phyloP scores from a whole-genome alignment of 2,329 filamentous ascomycete genomes.

The Cladosporium oxysporum region DNA sequence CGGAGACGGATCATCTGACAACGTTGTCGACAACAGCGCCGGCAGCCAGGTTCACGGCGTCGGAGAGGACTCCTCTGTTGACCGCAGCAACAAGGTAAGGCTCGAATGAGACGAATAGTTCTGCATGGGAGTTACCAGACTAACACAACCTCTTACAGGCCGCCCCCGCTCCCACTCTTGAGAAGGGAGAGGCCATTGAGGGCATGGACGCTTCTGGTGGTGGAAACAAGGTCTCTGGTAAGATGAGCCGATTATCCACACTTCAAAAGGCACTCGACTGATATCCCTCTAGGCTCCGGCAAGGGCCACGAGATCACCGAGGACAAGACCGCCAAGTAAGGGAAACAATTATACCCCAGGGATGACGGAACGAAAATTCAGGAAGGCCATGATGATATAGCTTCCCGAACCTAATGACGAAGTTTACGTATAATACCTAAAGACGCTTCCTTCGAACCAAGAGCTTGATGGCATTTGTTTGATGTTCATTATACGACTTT shows the following conservation, averaged over 20 bases:
- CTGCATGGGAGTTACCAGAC: conserved; percentile 1
- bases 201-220: conserved; percentile 41
- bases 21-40: conserved; percentile 16
- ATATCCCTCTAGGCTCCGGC: neutral
- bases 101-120: neutral
- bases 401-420: conserved; percentile 3
- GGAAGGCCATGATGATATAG: neutral
- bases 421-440: conserved; percentile 11
- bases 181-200: conserved; percentile 42
- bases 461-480: neutral
- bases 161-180: conserved; percentile 40
- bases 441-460: neutral
- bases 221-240: conserved; percentile 27
- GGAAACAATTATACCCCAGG: conserved; percentile 11
- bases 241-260: neutral
- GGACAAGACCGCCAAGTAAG: conserved; percentile 17
- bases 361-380: conserved; percentile 9
- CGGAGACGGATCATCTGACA: conserved; percentile 15
- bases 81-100: conserved; percentile 7
- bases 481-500: conserved; percentile 31
- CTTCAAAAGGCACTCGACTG: neutral
- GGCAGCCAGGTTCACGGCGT: conserved; percentile 16
- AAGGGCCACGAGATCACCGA: conserved; percentile 18
- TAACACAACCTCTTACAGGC: conserved; percentile 35
- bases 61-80: conserved; percentile 6